Evolutionary conservation across 352 stramenopile genomes (phyloP).

Genomic region (Pythium coloratum): DNA sequence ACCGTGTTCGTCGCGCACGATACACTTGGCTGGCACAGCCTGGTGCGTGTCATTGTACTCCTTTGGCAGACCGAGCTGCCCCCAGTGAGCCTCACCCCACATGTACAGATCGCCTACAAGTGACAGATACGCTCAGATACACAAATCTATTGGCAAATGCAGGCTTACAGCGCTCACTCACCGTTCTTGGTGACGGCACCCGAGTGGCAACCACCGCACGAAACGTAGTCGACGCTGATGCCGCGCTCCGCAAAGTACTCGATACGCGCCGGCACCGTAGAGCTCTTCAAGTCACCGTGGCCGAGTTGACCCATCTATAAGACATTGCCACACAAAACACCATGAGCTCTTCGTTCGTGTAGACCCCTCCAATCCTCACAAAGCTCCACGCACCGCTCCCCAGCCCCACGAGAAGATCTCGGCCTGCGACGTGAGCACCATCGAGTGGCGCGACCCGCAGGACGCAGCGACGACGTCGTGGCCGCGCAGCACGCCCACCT

Average conservation of each 20-base stretch:
- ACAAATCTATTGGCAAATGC: not conserved
- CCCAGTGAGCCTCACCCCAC: constrained; percentile 85
- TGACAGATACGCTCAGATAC: not conserved
- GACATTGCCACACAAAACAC: not conserved
- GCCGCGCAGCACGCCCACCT: constrained; percentile 45
- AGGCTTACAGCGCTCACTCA: constrained; percentile 9
- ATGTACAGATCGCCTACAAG: constrained; percentile 63
- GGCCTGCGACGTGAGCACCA: constrained; percentile 67
- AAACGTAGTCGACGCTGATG: constrained; percentile 73
- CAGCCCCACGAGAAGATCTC: constrained; percentile 78
- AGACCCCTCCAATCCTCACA: not conserved
- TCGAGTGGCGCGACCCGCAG: constrained; percentile 79
- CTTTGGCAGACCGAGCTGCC: constrained; percentile 70
- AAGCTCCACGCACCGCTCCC: constrained; percentile 55
- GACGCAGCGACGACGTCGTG: constrained; percentile 69
- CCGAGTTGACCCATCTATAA: constrained; percentile 79
- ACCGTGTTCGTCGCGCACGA: constrained; percentile 43
- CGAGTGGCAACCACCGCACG: constrained; percentile 80
- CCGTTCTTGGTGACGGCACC: constrained; percentile 69
- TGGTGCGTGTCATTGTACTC: constrained; percentile 64
- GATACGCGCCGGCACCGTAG: constrained; percentile 55
- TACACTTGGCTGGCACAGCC: constrained; percentile 65
- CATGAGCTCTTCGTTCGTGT: not conserved
- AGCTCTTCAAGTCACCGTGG: constrained; percentile 75
- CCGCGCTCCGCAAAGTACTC: constrained; percentile 54